These are phyloP conservation scores for Nigrospora oryzae DNA, from an alignment of 2,329 filamentous ascomycete species.

Conservation along the genomic window DNA sequence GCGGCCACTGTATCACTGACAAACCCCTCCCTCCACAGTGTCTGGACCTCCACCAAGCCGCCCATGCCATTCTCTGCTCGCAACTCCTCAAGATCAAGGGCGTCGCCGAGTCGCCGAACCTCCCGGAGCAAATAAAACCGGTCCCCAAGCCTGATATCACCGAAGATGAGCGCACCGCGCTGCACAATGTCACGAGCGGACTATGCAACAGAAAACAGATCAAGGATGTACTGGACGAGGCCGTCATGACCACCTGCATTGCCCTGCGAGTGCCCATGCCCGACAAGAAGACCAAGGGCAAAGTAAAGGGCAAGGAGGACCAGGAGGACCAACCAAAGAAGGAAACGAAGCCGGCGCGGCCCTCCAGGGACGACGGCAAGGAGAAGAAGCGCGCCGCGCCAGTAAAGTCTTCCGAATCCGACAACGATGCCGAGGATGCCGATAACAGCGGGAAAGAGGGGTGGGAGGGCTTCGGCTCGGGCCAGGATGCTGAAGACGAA, in stretches of 20 bases:
- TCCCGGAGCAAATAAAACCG: constrained; percentile 39
- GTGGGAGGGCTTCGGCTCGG: constrained; percentile 10
- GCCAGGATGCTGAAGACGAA: constrained; percentile 12
- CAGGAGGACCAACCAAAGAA: constrained; percentile 19
- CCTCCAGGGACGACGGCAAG: constrained; percentile 13
- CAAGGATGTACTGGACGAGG: constrained; percentile 38
- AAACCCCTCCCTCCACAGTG: constrained; percentile 26
- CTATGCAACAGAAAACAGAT: constrained; percentile 45
- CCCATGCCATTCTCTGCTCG: constrained; percentile 46
- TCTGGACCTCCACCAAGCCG: constrained; percentile 49
- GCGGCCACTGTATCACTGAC: neutral
- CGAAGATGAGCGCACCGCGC: constrained; percentile 39
- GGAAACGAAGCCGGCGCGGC: constrained; percentile 16
- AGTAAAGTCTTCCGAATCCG: constrained; percentile 6
- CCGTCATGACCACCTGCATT: constrained; percentile 38
- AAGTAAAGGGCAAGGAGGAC: constrained; percentile 4
- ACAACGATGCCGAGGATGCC: too few species aligned
- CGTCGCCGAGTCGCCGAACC: constrained; percentile 39
- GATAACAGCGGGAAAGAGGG: constrained; percentile 12
- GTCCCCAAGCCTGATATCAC: constrained; percentile 41
- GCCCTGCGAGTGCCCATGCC: constrained; percentile 39
- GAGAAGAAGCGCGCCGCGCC: constrained; percentile 8
- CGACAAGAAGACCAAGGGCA: constrained; percentile 25
- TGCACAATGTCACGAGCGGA: constrained; percentile 53
- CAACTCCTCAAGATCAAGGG: constrained; percentile 45